Base-by-base conservation (phyloP, 1,139 yeast genomes). In the Fermentozyma sake region DNA sequence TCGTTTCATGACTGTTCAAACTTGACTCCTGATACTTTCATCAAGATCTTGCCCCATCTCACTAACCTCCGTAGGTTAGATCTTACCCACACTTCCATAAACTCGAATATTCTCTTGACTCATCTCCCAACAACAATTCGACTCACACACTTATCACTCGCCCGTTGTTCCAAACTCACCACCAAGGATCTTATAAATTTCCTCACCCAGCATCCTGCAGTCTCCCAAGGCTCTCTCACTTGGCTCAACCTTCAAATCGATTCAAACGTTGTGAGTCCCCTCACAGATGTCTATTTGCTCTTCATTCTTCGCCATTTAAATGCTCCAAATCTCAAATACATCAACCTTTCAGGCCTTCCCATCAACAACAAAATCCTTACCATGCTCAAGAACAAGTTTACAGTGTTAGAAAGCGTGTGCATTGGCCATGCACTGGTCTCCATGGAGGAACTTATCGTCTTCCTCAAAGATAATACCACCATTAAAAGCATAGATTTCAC, bases 1-100 rank as follows among this genome's bases (percentile, higher is more conserved):
- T 84, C 95, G 0, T 75, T 87, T 46, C 95, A 87, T 55, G 96
- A 86, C 46, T 87, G 97, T 52, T 79, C 94, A 3, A 86, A 84
- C 37, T 61, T 89, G 25, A 70, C 86, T 3, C 54, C 74, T 2
- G 66, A 64, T 10, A 68, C 70, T 0, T 73, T 83, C 36, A 67
- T 63, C 24, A 72, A 68, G 35, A 51, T 85, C 3, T 58, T 89
- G 22, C 76, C 79, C 4, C 65, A 65, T 32, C 61, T 84, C 22
- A 68, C 72, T 11, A 69, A 71, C 39, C 55, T 87, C 27, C 72
- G 76, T 35, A 71, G 87, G 37, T 62, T 87, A 19, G 97, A 87
- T 50, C 64, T 87, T 30, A 78, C 85, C 14, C 96, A 86, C 46
- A 87, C 96, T 0, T 76, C 81, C 22, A 74, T 86, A 16, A 76